These are phyloP conservation scores for Colletotrichum liaoningense DNA, from an alignment of 2,329 filamentous ascomycete genomes.

Conservation along the genomic window DNA sequence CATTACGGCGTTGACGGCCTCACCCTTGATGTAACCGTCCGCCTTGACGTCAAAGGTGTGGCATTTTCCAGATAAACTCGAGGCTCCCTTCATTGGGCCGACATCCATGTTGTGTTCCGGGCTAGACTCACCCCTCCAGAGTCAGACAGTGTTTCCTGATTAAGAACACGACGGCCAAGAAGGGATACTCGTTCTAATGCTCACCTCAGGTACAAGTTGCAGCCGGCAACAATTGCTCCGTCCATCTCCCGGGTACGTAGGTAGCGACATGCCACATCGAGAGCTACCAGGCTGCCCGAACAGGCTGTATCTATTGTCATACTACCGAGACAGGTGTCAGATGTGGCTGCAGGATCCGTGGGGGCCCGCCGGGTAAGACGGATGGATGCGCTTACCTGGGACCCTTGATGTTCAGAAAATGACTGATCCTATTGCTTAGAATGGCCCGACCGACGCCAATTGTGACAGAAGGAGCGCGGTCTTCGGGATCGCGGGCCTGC, in stretches of 20 bases:
- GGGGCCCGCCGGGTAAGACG: constrained; percentile 41
- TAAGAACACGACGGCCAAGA: no score
- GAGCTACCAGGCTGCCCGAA: constrained; percentile 63
- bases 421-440: constrained; percentile 50
- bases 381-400: constrained; percentile 39
- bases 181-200: no score
- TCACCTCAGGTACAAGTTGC: constrained; percentile 45
- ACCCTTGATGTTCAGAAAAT: constrained; percentile 47
- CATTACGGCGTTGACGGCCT: constrained; percentile 54
- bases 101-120: constrained; percentile 41
- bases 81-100: background rate
- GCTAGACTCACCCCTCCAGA: no score
- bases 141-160: no score
- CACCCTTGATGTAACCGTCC: constrained; percentile 59
- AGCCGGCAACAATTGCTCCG: constrained; percentile 44
- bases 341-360: constrained; percentile 43
- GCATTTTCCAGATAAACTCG: background rate
- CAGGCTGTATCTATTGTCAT: constrained; percentile 70
- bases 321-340: constrained; percentile 42
- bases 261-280: constrained; percentile 58
- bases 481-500: background rate
- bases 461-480: constrained; percentile 25
- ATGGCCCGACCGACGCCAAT: constrained; percentile 38
- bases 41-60: constrained; percentile 42
- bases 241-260: constrained; percentile 40